Conservation (phyloP, 108 stramenopile species). For the Nannochloropsis salina region DNA sequence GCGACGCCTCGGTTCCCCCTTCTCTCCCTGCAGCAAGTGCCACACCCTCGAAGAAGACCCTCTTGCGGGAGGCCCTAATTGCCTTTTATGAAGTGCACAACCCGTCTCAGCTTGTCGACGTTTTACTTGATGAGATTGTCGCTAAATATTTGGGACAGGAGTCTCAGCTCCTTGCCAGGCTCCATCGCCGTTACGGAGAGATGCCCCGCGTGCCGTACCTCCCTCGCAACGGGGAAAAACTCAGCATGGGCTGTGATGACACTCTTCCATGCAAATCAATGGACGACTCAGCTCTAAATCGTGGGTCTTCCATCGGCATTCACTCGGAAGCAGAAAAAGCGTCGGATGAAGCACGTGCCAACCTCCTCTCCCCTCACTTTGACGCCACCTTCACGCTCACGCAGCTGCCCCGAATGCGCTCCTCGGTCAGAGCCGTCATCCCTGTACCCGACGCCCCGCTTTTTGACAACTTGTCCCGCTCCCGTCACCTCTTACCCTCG, state of each 20-base stretch:
- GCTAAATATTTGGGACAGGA: background rate
- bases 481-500: background rate
- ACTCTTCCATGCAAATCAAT: background rate
- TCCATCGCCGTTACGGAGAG: slow-evolving; percentile 19
- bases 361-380: slow-evolving; percentile 9
- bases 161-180: background rate
- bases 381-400: background rate
- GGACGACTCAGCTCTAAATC: background rate
- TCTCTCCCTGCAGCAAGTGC: background rate
- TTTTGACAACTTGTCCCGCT: slow-evolving; percentile 6
- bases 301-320: background rate
- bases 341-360: background rate
- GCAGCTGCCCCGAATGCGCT: background rate
- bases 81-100: slow-evolving; percentile 1
- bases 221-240: background rate
- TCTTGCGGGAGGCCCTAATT: background rate
- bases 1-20: background rate
- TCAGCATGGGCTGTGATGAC: background rate
- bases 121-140: slow-evolving; percentile 5
- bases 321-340: background rate
- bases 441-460: background rate
- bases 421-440: background rate
- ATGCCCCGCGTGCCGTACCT: background rate
- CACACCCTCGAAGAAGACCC: background rate
- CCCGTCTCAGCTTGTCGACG: background rate